Conservation (phyloP, 805 yeast species). For the Zygoascus ofunaensis region DNA sequence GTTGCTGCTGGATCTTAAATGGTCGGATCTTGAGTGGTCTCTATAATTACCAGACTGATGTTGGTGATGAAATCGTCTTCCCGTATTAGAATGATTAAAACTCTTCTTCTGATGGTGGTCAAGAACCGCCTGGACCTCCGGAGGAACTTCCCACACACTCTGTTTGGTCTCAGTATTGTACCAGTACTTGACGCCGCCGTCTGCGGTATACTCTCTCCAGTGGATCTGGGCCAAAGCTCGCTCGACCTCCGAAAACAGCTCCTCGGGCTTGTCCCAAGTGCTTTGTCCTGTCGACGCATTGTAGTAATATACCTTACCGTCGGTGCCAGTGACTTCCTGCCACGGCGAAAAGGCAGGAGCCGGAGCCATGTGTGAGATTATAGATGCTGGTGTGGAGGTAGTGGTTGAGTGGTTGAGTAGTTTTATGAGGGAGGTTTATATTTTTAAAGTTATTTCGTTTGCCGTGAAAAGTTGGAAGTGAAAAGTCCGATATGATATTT, state of each 20-base stretch:
- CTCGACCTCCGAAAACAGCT: constrained; percentile 29
- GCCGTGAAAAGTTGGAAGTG: too few species aligned
- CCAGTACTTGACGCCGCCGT: constrained; percentile 58
- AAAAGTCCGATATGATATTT: too few species aligned
- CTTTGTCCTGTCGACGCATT: constrained; percentile 57
- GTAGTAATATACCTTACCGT: constrained; percentile 65
- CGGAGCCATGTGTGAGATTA: too few species aligned
- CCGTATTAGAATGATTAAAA: too few species aligned
- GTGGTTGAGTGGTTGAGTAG: too few species aligned
- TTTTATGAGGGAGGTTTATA: too few species aligned
- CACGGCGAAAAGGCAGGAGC: constrained; percentile 39
- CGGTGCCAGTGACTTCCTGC: constrained; percentile 55
- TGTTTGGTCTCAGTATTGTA: constrained; percentile 54
- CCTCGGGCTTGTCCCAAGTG: constrained; percentile 74
- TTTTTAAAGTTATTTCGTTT: too few species aligned
- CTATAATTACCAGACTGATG: background rate
- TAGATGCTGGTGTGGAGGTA: background rate
- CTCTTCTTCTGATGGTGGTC: background rate
- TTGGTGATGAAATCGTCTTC: too few species aligned
- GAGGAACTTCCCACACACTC: constrained; percentile 78
- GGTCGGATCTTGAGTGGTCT: background rate
- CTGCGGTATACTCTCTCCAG: constrained; percentile 44
- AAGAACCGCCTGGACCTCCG: constrained; percentile 29
- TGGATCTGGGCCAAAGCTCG: constrained; percentile 42
- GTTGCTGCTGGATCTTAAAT: background rate